Base-by-base conservation (phyloP, 2,329 filamentous ascomycete species). In the Pseudogymnoascus sp. region DNA sequence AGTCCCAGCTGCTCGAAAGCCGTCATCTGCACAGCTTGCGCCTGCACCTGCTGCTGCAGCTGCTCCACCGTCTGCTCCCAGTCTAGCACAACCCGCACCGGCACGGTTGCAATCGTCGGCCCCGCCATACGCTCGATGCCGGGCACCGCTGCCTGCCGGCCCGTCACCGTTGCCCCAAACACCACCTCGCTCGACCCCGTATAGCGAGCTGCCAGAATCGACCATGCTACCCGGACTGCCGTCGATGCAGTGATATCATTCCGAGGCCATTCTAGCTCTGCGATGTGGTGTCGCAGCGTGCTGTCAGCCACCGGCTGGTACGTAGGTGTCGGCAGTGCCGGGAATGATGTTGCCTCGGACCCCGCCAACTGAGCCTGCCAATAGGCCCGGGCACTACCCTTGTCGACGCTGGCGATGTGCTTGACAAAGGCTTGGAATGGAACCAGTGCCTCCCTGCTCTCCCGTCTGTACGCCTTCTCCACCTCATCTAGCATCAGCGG, bases 41-140 rank as follows among this genome's bases (percentile, higher is more conserved):
- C 26, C 6, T 26, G 26, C 26, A 26, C 26, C 26, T 26, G 26
- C 26, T 26, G 26, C 26, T 26, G 26, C 26, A 26, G 26, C 26
- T 26, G 26, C 26, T 26, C 26, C 26, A 26, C 26, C 26, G 26
- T 26, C 26, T 26, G 26, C 26, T 26, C 26, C 26, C 26, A 26
- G 26, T 26, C 26, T 26, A 26, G 26, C 26, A 26, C 26, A 26
- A 26, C 26, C 26, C 26, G 26, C 26, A 26, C 26, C 26, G 77
- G 77, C 11, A 78, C 70, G 1, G 76, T 77, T 6, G 75, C 75
- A 56, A 78, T 76, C 69, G 76, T 75, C 8, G 77, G 76, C 0
- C 77, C 77, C 61, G 75, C 72, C 46, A 79, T 77, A 24, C 73
- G 67, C 63, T 77, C 76, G 28, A 78, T 72, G 6, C 74, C 75